phyloP scores from a whole-genome alignment of 2,329 filamentous ascomycete genomes.

The Fonsecaea erecta region DNA sequence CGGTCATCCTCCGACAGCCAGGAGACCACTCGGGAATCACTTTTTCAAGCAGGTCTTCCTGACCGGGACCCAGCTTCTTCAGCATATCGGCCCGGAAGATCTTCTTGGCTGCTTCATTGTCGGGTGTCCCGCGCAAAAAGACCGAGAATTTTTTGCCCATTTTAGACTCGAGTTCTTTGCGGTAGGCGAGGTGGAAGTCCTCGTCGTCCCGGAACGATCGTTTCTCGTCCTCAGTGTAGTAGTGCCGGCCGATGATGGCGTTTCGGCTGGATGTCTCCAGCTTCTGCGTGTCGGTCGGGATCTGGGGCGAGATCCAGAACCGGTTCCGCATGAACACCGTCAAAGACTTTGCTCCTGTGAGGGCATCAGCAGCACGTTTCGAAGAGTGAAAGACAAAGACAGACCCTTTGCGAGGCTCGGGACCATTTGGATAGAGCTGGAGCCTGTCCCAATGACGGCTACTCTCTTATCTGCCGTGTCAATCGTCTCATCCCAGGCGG shows the following conservation, averaged over 20 bases:
- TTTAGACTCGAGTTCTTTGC: slow-evolving; percentile 13
- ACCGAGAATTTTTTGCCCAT: slow-evolving; percentile 16
- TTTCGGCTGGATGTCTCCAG: too few species aligned
- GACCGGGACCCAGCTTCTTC: slow-evolving; percentile 47
- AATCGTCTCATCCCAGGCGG: slow-evolving; percentile 41
- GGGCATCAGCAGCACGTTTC: too few species aligned
- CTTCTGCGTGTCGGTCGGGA: slow-evolving; percentile 6
- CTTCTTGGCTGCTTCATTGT: slow-evolving; percentile 38
- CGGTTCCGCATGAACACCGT: slow-evolving; percentile 40
- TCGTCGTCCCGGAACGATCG: slow-evolving; percentile 26
- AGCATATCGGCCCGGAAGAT: slow-evolving; percentile 49
- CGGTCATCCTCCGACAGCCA: slow-evolving; percentile 54
- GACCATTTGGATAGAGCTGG: slow-evolving; percentile 37
- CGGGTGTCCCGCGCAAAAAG: slow-evolving; percentile 42
- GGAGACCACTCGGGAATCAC: slow-evolving; percentile 35
- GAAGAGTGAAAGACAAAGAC: too few species aligned
- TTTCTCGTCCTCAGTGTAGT: slow-evolving; percentile 31
- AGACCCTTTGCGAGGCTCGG: slow-evolving; percentile 42
- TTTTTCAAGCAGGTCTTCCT: slow-evolving; percentile 49
- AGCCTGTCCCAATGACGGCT: slow-evolving; percentile 25
- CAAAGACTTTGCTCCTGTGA: slow-evolving; percentile 37
- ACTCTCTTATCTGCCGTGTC: slow-evolving; percentile 36
- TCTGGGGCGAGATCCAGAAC: slow-evolving; percentile 40
- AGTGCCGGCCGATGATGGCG: slow-evolving; percentile 27
- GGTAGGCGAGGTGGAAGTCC: slow-evolving; percentile 24